Base-by-base conservation (phyloP, 2,329 filamentous ascomycete genomes). In the Xylaria sp. region DNA sequence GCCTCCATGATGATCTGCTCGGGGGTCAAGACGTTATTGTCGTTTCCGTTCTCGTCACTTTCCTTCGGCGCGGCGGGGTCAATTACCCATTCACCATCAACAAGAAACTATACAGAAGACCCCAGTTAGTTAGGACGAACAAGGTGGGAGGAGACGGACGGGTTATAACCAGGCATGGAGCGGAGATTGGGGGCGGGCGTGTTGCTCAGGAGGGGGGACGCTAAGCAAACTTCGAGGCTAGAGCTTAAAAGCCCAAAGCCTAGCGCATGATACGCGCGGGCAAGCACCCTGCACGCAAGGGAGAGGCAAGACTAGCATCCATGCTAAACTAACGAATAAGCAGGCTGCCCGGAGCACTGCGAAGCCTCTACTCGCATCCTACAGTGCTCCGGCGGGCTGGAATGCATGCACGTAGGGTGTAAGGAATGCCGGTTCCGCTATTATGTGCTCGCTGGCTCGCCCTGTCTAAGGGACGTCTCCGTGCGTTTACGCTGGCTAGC, bases 21-120 rank as follows among this genome's bases (percentile, higher is more conserved):
- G 66, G 92, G 89, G 48, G 88, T 87, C 65, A 99, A 87, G 72
- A 98, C 89, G 88, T 98, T 98, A 87, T 98, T 98, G 76, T 94
- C 85, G 86, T 95, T 97, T 76, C 92, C 92, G 76, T 90, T 85
- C 72, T 88, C 86, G 85, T 98, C 95, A 77, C 89, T 88, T 82
- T 98, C 94, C 82, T 92, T 90, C 68, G 92, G 92, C 50, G 90
- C 92, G 67, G 89, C 89, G 75, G 90, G 89, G 81, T 98, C 94
- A 79, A 90, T 92, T 59, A 89, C 90, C 96, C 96, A 99, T 75
- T 88, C 88, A 74, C 92, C 93, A 86, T 99, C 93, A 73, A 98
- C 95, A 75, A 99, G 92, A 81, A 97, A 99, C 95, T 98, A 79
- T 64, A 75, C 32, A 14, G 47, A 39, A 75, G 68, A 64, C 55